Evolutionary conservation across 768 basidiomycete species (phyloP), one percentile per base, ranked within the genome.

Genomic region (Rhizopogon sp.): DNA sequence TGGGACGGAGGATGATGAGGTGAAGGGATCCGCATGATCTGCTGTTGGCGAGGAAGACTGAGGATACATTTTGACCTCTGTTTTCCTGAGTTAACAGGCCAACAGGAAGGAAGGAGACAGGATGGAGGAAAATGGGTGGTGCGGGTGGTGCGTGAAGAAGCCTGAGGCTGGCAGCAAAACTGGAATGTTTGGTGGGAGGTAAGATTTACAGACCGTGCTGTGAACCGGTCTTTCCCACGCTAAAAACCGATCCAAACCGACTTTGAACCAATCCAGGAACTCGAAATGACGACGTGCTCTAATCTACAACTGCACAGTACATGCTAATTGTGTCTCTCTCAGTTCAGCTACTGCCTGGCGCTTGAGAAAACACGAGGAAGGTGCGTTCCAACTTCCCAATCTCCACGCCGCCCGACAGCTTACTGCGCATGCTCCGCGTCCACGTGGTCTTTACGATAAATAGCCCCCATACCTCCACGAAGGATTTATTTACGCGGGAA

Each of bases 11-110:
- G 61, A 71, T 56, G 65, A 70, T 59, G 73, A 66, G 47, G 72
- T 76, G 71, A 88, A 90, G 56, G 87, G 87, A 71, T 90, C 87
- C 61, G 76, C 73, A 29, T 79, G 79, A 63, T 87, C 84, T 59
- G 82, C 76, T 40, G 84, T 79, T 29, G 78, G 75, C 5, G 84
- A 82, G 10, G 83, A 79, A 37, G 74, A 71, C 14, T 84, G 80
- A 51, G 79, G 77, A 63, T 84, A 85, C 60, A 74, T 72, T 44
- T 62, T 53, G 61, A 39, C 64, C 50, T 52, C 57, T 28, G 39
- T 33, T 44, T 54, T 44, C 66, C 58, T 49, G 54, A 25, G 17
- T 52, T 25, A 28, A 52, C 22, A 54, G 52, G 63, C 59, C 56
- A 58, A 43, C 58, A 58, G 35, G 43, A 40, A 50, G 49, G 16